Conservation (phyloP, 768 basidiomycete species). For the Mycena epipterygia region DNA sequence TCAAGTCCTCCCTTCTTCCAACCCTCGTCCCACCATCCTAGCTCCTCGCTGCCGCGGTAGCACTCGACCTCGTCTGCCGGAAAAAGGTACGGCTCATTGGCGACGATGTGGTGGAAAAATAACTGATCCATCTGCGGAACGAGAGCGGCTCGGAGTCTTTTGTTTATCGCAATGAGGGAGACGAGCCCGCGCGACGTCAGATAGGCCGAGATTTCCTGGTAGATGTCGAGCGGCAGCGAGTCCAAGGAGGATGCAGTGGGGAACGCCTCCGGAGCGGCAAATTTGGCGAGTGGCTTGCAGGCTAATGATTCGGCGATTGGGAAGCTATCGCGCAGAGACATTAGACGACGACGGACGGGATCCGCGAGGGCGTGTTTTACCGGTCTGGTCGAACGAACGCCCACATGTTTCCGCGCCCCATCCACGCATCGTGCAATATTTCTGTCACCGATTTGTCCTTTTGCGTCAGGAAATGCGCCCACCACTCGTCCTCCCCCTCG, state of each 20-base stretch:
- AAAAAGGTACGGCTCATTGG: not conserved
- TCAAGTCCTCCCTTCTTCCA: not conserved
- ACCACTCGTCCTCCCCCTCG: not conserved
- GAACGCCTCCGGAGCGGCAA: not conserved
- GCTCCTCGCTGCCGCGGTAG: not conserved
- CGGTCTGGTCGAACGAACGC: constrained; percentile 1
- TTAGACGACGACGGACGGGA: not conserved
- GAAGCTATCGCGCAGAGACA: not conserved
- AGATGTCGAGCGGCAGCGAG: not conserved
- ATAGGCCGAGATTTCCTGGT: not conserved
- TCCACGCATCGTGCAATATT: constrained; percentile 3
- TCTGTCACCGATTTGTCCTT: not conserved
- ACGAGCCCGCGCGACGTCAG: not conserved
- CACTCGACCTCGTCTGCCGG: not conserved
- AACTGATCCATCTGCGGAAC: not conserved
- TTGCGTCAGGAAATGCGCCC: not conserved
- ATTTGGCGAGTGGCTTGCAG: not conserved
- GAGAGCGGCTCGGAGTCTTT: not conserved
- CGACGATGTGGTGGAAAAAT: not conserved
- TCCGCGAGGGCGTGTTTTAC: not conserved
- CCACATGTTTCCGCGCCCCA: constrained; percentile 9
- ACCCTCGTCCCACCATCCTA: not conserved
- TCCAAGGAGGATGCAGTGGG: not conserved
- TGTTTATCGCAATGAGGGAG: not conserved
- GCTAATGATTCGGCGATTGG: not conserved